Base-by-base conservation (phyloP, 2,329 filamentous ascomycete genomes). In the Xylaria hypoxylon region DNA sequence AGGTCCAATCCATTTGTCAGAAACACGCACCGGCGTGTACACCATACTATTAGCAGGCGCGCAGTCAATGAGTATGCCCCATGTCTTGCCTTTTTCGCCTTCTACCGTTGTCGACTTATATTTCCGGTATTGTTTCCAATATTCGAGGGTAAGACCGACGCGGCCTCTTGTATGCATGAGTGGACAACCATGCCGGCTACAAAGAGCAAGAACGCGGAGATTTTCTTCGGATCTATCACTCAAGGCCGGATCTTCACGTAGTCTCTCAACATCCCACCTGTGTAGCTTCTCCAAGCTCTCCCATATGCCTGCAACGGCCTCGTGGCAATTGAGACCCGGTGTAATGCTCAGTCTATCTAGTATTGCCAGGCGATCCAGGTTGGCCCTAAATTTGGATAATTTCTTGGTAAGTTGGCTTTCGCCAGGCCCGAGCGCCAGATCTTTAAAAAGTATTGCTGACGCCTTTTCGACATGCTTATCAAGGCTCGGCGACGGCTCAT, bases 231-330 rank as follows among this genome's bases (percentile, higher is more conserved):
- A 77, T 71, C 82, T 84, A 22, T 76, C 78, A n/a, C 72, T 73
- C 71, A 83, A 78, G 1, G 78, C 77, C 1, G 81, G 78, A 15
- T 86, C 84, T 64, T 85, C 82, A 10, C 84, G 83, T 33, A 89
- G 77, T 68, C 82, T 85, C 62, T 86, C 83, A 67, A 90, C 80
- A 75, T 96, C 92, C 83, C 92, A 91, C 51, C 87, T 82, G 73
- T 92, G 88, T n/a, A 96, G 80, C 71, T 84, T 89, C 65, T 85
- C 83, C 66, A 96, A 80, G 73, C 91, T 92, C 63, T 86, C 86
- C 76, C 90, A 92, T 5, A 96, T 83, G 2, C 92, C 92, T 3
- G 87, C 88, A 50, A 95, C 83, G 0, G 92, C 92, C 75, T 93
- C 91, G 75, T 92, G 91, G 76, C 92, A 92, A 72, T 92, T 92